These are phyloP conservation scores for Schrenkiella parvula DNA, from an alignment of 345 rosid species.

Conservation along the genomic window DNA sequence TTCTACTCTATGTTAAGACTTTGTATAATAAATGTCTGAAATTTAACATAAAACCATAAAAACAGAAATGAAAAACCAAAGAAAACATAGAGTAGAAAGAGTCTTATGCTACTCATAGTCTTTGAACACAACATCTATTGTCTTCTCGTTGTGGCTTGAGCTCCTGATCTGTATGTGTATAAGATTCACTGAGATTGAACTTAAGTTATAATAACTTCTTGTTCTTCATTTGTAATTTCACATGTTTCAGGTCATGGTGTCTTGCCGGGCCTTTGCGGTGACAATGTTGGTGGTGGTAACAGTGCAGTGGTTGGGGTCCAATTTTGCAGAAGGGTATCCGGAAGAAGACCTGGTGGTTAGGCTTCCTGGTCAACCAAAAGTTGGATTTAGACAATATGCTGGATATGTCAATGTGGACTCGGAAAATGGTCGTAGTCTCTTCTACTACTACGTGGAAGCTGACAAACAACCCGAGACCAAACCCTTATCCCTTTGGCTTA, in stretches of 20 bases:
- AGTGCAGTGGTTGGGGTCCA: background rate
- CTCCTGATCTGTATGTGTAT: too few relatives aligned
- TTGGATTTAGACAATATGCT: slow-evolving; percentile 65
- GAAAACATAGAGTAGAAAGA: too few relatives aligned
- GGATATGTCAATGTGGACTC: slow-evolving; percentile 72
- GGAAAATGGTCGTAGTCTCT: slow-evolving; percentile 68
- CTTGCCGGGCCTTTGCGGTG: background rate
- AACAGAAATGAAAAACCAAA: too few relatives aligned
- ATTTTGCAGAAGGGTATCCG: slow-evolving; percentile 40
- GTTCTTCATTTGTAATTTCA: background rate
- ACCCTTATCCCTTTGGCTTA: slow-evolving; percentile 90
- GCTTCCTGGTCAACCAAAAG: slow-evolving; percentile 75
- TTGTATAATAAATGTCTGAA: too few relatives aligned
- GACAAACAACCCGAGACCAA: slow-evolving; percentile 45
- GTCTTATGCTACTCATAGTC: too few relatives aligned
- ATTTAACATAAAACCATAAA: too few relatives aligned
- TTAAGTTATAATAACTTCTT: background rate
- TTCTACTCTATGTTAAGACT: too few relatives aligned
- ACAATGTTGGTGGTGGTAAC: background rate
- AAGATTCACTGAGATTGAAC: too few relatives aligned
- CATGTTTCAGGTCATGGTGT: slow-evolving; percentile 1
- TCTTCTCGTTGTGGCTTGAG: too few relatives aligned
- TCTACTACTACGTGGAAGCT: slow-evolving; percentile 84
- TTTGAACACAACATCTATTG: too few relatives aligned
- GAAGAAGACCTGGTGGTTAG: slow-evolving; percentile 62